Conservation (phyloP, 2,329 filamentous ascomycete species). For the Lecanosticta acicola region DNA sequence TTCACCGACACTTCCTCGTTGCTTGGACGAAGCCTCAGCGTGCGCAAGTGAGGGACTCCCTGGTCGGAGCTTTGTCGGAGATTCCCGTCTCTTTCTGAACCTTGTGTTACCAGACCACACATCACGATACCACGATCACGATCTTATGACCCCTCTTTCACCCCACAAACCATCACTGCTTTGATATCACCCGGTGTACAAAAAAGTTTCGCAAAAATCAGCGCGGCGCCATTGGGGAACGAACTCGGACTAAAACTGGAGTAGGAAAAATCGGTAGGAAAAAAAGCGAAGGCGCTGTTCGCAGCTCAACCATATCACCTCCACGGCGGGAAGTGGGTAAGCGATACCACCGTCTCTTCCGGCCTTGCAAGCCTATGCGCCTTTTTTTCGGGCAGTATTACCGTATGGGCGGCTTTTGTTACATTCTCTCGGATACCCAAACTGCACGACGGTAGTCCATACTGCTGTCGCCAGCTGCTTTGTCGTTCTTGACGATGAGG, state of each 20-base stretch:
- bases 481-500: not conserved
- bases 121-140: slow-evolving; percentile 9
- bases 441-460: slow-evolving; percentile 3
- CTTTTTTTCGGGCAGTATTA: no score
- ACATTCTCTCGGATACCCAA: slow-evolving; percentile 9
- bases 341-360: no score
- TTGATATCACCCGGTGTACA: slow-evolving; percentile 4
- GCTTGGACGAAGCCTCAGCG: slow-evolving; percentile 19
- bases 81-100: not conserved
- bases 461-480: not conserved
- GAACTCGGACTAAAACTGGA: not conserved
- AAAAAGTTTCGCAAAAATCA: slow-evolving; percentile 1
- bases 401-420: no score
- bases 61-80: slow-evolving; percentile 1
- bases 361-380: no score
- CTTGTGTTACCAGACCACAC: not conserved
- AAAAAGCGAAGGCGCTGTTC: no score
- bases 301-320: no score
- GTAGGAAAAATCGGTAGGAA: no score
- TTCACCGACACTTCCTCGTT: slow-evolving; percentile 31
- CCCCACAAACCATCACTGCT: slow-evolving; percentile 1
- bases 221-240: slow-evolving; percentile 4
- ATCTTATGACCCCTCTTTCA: slow-evolving; percentile 2
- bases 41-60: slow-evolving; percentile 13
- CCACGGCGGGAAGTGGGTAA: no score